phyloP scores from a whole-genome alignment of 2,329 filamentous ascomycete genomes.

The Epichloe scottii region DNA sequence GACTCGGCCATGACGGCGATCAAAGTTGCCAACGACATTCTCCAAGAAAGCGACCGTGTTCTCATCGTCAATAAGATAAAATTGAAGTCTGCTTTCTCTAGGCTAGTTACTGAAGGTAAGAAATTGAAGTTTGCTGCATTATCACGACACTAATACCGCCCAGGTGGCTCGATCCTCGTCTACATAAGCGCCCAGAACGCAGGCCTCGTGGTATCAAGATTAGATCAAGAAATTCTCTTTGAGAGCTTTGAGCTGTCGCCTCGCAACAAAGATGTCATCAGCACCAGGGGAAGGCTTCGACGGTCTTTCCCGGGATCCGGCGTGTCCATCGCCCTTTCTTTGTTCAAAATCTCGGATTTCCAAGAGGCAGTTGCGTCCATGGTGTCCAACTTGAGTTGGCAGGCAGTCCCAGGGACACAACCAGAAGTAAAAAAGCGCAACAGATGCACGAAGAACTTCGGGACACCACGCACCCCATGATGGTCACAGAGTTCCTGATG shows the following conservation, averaged over 20 bases:
- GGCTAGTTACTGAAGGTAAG: background rate
- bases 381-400: constrained; percentile 15
- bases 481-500: constrained; percentile 35
- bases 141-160: background rate
- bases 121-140: background rate
- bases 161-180: constrained; percentile 6
- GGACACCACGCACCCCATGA: constrained; percentile 33
- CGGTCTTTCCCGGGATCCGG: constrained; percentile 17
- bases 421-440: constrained; percentile 24
- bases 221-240: constrained; percentile 11
- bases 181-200: constrained; percentile 24
- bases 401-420: constrained; percentile 10
- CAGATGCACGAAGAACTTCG: constrained; percentile 25
- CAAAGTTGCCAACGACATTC: background rate
- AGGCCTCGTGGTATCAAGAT: constrained; percentile 15
- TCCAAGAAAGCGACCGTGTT: background rate
- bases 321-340: constrained; percentile 9
- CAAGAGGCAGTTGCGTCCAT: constrained; percentile 8
- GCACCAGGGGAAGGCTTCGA: constrained; percentile 17
- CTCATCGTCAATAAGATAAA: background rate
- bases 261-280: constrained; percentile 14
- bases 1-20: background rate
- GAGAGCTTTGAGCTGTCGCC: constrained; percentile 24
- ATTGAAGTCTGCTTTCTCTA: background rate
- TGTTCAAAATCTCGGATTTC: constrained; percentile 9